Percentiles rank a stretch among this genome's conserved stretches.
Conservation (phyloP, 148 eudicot species). For the Diospyros kaki region DNA sequence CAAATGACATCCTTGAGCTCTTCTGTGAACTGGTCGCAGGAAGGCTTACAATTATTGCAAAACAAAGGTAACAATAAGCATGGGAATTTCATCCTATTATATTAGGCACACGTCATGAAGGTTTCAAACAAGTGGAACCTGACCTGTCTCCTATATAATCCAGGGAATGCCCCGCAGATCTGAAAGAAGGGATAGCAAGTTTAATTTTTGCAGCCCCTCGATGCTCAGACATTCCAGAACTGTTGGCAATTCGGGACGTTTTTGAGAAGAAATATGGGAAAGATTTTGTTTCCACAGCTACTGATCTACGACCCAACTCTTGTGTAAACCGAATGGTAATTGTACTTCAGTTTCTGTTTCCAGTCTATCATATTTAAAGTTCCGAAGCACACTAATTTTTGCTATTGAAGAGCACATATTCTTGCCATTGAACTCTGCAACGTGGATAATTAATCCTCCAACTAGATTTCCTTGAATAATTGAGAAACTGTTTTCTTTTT, state of each 20-base stretch:
- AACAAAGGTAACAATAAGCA: slow-evolving; percentile 79
- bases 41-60: slow-evolving; percentile 71
- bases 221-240: slow-evolving; percentile 91
- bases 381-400: not conserved
- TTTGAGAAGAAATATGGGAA: slow-evolving; percentile 88
- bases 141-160: slow-evolving; percentile 7
- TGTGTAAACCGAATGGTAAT: slow-evolving; percentile 92
- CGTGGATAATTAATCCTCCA: not conserved
- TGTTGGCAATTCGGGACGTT: slow-evolving; percentile 64
- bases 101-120: not conserved
- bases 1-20: slow-evolving; percentile 90
- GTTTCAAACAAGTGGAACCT: not conserved
- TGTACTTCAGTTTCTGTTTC: not conserved
- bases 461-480: not conserved
- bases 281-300: slow-evolving; percentile 90
- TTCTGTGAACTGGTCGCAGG: slow-evolving; percentile 82
- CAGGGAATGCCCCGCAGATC: slow-evolving; percentile 82
- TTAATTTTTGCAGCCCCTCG: slow-evolving; percentile 90
- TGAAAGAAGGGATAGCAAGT: slow-evolving; percentile 89
- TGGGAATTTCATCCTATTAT: no score
- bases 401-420: not conserved
- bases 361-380: no score
- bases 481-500: not conserved
- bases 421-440: not conserved
- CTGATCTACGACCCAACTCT: slow-evolving; percentile 85